Evolutionary conservation across 2,329 filamentous ascomycete species (phyloP), one percentile per base, ranked within the genome.

Genomic region (Hysterium pulicare): DNA sequence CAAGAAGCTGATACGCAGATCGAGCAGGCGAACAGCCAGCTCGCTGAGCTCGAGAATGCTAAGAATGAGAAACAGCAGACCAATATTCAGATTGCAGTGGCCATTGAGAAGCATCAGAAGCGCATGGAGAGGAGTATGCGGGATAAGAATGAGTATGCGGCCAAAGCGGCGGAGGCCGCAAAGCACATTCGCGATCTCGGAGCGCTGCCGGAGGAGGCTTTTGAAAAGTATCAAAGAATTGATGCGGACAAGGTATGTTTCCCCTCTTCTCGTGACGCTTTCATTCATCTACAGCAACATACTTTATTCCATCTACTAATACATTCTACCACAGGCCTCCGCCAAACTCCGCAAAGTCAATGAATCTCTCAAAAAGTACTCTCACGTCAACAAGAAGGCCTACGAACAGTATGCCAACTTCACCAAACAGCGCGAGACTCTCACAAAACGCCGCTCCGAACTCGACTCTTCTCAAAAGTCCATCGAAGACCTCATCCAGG

Each of bases 391-490:
- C 79, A 98, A 97, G 73, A 97, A 98, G 71, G 93, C 93, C 0
- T 95, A 97, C 62, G 94, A 98, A 69, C 93, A 98, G 67, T 98
- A 97, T 73, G 94, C 91, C 71, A 95, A 84, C 71, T 98, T 97
- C 66, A 96, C 91, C 6, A 86, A 84, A 38, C 89, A 96, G 68
- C 86, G 94, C 44, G 90, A 95, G 48, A 85, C 86, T 17, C 76
- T 98, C 15, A 86, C 87, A 38, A 86, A 87, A 59, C 86, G 93
- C 53, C 82, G 91, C 38, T 81, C 84, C 55, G 93, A 97, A 64
- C 81, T 98, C 9, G 89, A 95, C 56, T 83, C 82, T 11, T 91
- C 87, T 2, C 89, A 95, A 54, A 77, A 76, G 26, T 91, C 88
- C 1, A 98, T 98, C 55, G 85, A 94, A 61, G 89, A 94, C 55